Conservation (phyloP, 441 rosid genomes). For the Erodium trifolium region DNA sequence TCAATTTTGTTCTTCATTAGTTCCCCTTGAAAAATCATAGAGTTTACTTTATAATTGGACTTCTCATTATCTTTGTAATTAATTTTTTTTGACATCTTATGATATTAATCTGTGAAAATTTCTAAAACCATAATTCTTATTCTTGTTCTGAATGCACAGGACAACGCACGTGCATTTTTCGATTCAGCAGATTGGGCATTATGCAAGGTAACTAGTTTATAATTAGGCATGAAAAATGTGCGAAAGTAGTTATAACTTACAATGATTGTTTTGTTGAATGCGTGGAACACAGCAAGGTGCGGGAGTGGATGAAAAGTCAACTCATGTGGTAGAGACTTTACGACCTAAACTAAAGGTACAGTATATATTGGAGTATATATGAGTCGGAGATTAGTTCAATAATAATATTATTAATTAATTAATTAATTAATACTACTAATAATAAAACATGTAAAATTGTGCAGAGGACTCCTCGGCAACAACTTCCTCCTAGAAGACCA, state of each 20-base stretch:
- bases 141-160: constrained; percentile 26
- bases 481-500: constrained; percentile 62
- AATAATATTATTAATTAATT: neutral
- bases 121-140: neutral
- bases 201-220: constrained; percentile 40
- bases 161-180: constrained; percentile 65
- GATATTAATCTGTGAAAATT: neutral
- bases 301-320: constrained; percentile 32
- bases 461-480: constrained; percentile 62
- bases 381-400: neutral
- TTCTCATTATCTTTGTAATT: too few species aligned
- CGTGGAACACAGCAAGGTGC: constrained; percentile 71
- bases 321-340: constrained; percentile 46
- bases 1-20: too few species aligned
- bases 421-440: too few species aligned
- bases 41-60: too few species aligned
- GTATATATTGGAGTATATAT: neutral
- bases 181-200: constrained; percentile 92
- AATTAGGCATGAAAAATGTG: neutral
- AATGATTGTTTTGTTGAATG: neutral
- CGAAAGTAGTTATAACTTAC: neutral
- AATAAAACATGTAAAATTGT: neutral
- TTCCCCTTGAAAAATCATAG: too few species aligned
- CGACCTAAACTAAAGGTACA: constrained; percentile 60
- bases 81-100: too few species aligned